These are phyloP conservation scores for Torulaspora indica DNA, from an alignment of 805 yeast species.

Conservation along the genomic window DNA sequence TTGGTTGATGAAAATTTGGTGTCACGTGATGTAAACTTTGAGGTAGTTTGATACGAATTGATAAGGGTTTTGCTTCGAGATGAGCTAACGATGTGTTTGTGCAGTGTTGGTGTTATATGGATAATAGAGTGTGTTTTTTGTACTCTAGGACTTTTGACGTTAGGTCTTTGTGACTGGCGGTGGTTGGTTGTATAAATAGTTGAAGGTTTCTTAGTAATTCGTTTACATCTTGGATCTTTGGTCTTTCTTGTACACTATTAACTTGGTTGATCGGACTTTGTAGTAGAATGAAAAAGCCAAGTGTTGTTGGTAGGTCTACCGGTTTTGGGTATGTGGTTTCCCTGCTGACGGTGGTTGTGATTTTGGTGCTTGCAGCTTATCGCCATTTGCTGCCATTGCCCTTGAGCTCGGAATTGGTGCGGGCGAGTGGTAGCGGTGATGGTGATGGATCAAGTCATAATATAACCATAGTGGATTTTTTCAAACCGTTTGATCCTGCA, in stretches of 20 bases:
- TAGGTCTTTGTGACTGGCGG: background rate
- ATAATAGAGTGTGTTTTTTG: too few relatives aligned
- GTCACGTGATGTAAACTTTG: background rate
- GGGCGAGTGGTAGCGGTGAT: background rate
- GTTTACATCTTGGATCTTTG: too few relatives aligned
- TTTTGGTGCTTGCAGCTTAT: slow-evolving; percentile 8
- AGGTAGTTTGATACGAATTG: background rate
- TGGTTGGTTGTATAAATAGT: background rate
- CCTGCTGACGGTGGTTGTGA: slow-evolving; percentile 1
- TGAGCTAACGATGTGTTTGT: background rate
- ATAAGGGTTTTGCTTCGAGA: background rate
- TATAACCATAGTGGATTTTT: slow-evolving; percentile 14
- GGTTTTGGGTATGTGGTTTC: slow-evolving; percentile 2
- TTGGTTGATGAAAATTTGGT: too few relatives aligned
- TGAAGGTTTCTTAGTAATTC: too few relatives aligned
- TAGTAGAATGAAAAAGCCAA: background rate
- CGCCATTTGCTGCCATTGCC: slow-evolving; percentile 8
- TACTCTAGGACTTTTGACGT: too few relatives aligned
- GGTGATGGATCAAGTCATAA: slow-evolving; percentile 2
- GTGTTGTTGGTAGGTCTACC: background rate
- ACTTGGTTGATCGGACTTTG: too few relatives aligned
- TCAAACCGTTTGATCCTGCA: slow-evolving; percentile 13
- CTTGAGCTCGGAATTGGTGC: background rate
- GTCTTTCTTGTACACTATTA: too few relatives aligned
- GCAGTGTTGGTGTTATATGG: too few relatives aligned